phyloP scores from a whole-genome alignment of 257 asterid genomes.

The Linaria vulgaris region DNA sequence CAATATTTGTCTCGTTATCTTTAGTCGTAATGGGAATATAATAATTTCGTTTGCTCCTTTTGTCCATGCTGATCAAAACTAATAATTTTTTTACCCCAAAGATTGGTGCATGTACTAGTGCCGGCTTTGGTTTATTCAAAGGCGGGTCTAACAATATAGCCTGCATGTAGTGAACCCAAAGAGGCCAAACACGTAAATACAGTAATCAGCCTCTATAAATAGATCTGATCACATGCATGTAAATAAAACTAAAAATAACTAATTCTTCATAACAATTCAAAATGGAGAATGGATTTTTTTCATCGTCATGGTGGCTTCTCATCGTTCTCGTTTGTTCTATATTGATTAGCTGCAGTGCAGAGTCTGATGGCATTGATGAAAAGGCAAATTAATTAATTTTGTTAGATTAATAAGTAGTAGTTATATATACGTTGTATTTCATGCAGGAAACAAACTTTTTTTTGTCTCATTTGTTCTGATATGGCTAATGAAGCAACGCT shows the following conservation, averaged over 20 bases:
- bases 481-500: not conserved
- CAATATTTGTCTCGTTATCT: no score
- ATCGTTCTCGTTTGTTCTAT: conserved; percentile 29
- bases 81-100: not conserved
- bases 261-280: not conserved
- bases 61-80: no score
- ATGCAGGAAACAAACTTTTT: no score
- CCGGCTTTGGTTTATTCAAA: conserved; percentile 27
- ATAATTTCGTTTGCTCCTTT: no score
- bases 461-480: no score
- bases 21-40: no score
- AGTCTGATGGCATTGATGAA: conserved; percentile 32
- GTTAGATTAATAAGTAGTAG: not conserved
- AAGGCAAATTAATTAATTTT: conserved; percentile 32
- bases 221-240: conserved; percentile 11
- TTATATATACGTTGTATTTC: no score
- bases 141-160: conserved; percentile 38
- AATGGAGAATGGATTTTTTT: conserved; percentile 26
- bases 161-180: conserved; percentile 10
- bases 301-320: conserved; percentile 26
- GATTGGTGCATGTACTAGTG: not conserved
- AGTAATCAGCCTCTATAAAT: conserved; percentile 24
- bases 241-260: not conserved
- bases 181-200: not conserved
- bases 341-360: conserved; percentile 26